These are phyloP conservation scores for Wallacemonas sp. DNA, from an alignment of 208 protist genomes.

Conservation along the genomic window DNA sequence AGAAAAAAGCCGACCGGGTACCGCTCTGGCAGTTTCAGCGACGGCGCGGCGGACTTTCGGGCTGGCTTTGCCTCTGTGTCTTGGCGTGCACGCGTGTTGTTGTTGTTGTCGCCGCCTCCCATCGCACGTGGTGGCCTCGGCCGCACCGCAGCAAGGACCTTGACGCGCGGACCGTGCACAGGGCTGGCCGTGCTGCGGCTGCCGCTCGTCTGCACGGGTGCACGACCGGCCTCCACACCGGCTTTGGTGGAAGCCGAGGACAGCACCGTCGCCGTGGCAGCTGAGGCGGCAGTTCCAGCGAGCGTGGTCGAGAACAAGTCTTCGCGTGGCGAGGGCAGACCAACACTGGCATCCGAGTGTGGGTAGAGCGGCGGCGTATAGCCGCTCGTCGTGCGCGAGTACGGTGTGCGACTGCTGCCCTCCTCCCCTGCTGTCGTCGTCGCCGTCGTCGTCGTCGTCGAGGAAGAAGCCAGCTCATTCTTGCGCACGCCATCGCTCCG, in stretches of 20 bases:
- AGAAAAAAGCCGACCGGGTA: slow-evolving; percentile 44
- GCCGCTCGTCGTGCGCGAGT: slow-evolving; percentile 12
- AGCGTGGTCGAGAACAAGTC: background rate
- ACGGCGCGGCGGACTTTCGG: background rate
- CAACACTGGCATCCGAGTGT: background rate
- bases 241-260: slow-evolving; percentile 13
- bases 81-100: too few relatives aligned
- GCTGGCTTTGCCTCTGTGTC: too few relatives aligned
- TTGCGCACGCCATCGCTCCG: background rate
- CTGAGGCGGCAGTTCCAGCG: background rate
- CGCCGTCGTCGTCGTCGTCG: too few relatives aligned
- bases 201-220: too few relatives aligned
- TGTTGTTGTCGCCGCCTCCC: background rate
- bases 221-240: too few relatives aligned
- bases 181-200: too few relatives aligned
- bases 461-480: background rate
- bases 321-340: background rate
- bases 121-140: background rate
- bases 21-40: slow-evolving; percentile 4
- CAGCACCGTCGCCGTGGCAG: background rate
- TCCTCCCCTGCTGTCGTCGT: background rate
- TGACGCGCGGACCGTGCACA: too few relatives aligned
- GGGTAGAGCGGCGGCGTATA: background rate
- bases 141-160: background rate
- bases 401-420: slow-evolving; percentile 10